Conservation (phyloP, 1,284 basidiomycete genomes). For the Ceratobasidium sp. region DNA sequence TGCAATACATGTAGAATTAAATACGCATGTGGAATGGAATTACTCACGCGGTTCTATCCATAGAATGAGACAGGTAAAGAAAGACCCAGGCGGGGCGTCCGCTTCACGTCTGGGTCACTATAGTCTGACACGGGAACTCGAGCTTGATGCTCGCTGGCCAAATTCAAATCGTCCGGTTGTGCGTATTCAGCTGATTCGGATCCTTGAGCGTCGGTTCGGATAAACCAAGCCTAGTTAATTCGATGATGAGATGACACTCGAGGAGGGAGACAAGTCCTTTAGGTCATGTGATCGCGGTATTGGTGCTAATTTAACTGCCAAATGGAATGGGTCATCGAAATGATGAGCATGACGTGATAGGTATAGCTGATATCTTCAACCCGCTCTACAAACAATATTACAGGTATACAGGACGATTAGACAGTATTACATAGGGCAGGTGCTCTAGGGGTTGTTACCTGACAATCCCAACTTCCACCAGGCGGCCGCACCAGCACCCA, state of each 20-base stretch:
- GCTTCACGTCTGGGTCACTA: conserved; percentile 36
- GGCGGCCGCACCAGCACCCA: conserved; percentile 53
- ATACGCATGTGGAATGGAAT: background rate
- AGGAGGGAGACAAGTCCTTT: background rate
- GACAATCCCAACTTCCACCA: conserved; percentile 38
- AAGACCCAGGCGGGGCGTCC: conserved; percentile 37
- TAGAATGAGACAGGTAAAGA: conserved; percentile 45
- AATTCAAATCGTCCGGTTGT: no score
- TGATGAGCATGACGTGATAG: background rate
- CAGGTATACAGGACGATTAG: no score
- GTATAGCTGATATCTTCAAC: background rate
- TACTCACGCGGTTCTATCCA: conserved; percentile 76
- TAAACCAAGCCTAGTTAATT: background rate
- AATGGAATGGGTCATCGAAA: background rate
- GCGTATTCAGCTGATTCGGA: background rate
- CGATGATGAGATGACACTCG: background rate
- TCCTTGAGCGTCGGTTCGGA: no score
- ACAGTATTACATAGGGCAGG: no score
- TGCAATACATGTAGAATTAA: background rate
- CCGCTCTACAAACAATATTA: background rate
- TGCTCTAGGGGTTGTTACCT: background rate
- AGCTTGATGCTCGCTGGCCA: no score
- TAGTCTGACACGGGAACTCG: no score
- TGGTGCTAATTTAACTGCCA: background rate
- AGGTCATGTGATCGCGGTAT: background rate